Evolutionary conservation across 2,329 filamentous ascomycete genomes (phyloP).

Genomic region (Alternaria sp.): DNA sequence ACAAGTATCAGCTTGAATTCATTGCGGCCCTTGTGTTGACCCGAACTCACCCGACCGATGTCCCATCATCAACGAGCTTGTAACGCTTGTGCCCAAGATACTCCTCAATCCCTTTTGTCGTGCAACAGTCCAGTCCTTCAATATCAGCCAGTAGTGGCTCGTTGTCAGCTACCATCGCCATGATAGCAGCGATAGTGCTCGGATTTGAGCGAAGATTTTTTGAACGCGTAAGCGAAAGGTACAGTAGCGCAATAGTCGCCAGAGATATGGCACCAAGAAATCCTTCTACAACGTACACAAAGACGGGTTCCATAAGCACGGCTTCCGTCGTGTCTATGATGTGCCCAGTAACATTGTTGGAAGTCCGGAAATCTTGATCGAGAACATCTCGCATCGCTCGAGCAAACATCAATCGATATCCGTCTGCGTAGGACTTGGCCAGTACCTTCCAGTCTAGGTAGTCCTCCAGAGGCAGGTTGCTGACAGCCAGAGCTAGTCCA

Average conservation of each 20-base stretch:
- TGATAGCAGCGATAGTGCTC: constrained; percentile 44
- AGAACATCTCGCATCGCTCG: constrained; percentile 44
- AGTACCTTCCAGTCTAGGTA: constrained; percentile 46
- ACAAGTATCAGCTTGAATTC: not conserved
- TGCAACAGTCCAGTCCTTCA: constrained; percentile 28
- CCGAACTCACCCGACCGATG: not conserved
- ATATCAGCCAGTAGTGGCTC: constrained; percentile 27
- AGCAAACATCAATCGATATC: constrained; percentile 53
- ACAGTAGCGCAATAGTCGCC: constrained; percentile 27
- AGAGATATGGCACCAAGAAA: constrained; percentile 39
- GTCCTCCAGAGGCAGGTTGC: constrained; percentile 29
- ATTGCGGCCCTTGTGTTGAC: not conserved
- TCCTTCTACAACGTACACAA: constrained; percentile 47
- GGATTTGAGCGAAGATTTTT: constrained; percentile 42
- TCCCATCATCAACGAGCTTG: not conserved
- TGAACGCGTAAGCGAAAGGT: constrained; percentile 23
- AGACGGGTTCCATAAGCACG: constrained; percentile 47
- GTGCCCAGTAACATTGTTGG: constrained; percentile 14
- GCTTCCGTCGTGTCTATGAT: constrained; percentile 34
- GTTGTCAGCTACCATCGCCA: constrained; percentile 41
- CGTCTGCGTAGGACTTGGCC: constrained; percentile 45
- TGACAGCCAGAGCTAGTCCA: constrained; percentile 47
- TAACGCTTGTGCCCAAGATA: constrained; percentile 22
- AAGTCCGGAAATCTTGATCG: constrained; percentile 3
- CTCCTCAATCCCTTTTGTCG: constrained; percentile 20